These are phyloP conservation scores for Petasospora rhodanensis DNA, from an alignment of 1,139 yeast genomes.

Conservation along the genomic window DNA sequence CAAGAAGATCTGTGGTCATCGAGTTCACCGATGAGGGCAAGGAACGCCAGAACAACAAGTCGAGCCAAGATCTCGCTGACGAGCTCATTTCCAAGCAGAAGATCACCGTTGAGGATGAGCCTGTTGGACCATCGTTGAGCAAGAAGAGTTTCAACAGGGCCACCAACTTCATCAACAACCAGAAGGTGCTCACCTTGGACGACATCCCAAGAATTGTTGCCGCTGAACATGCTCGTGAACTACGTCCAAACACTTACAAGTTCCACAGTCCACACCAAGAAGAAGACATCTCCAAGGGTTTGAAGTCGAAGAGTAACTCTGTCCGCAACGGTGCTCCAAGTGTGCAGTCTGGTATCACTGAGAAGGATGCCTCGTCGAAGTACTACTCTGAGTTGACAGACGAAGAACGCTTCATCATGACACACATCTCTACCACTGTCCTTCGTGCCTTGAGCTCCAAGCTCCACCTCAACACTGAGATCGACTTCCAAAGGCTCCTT, in stretches of 20 bases:
- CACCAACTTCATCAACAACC: conserved; percentile 45
- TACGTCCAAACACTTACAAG: conserved; percentile 79
- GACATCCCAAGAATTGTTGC: conserved; percentile 97
- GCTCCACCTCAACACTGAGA: conserved; percentile 37
- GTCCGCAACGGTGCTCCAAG: conserved; percentile 17
- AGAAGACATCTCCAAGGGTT: conserved; percentile 34
- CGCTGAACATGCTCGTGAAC: conserved; percentile 93
- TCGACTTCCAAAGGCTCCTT: conserved; percentile 48
- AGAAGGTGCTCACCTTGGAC: conserved; percentile 84
- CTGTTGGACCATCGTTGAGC: conserved; percentile 22
- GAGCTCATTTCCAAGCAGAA: conserved; percentile 21
- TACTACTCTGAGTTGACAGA: conserved; percentile 71
- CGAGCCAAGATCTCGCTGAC: conserved; percentile 12
- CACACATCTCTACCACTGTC: conserved; percentile 68
- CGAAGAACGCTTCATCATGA: conserved; percentile 56
- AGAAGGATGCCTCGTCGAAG: conserved; percentile 14
- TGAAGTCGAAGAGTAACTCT: conserved; percentile 24
- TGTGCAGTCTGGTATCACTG: conserved; percentile 9
- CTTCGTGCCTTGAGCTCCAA: conserved; percentile 36
- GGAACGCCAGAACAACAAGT: no score
- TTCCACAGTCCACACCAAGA: conserved; percentile 46
- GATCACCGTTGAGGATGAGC: conserved; percentile 26
- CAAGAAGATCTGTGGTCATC: conserved; percentile 52
- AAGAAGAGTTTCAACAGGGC: conserved; percentile 27
- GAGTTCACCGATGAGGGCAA: conserved; percentile 31